Evolutionary conservation across 345 rosid genomes (phyloP), one percentile per base, ranked within the genome.

Genomic region (Brassica juncea): DNA sequence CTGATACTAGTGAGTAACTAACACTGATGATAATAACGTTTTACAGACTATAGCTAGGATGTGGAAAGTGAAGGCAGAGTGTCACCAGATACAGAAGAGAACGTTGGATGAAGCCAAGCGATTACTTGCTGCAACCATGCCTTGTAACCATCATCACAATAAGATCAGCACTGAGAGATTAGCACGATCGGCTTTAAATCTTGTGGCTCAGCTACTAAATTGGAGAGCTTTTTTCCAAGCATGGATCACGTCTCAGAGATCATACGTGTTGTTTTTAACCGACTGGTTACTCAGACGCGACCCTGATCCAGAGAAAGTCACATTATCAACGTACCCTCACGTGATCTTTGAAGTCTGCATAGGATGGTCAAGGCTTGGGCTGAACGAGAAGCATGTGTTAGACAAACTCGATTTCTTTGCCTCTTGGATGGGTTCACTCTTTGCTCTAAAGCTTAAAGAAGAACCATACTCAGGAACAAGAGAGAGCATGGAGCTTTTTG

Each of bases 11-110:
- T 23, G 25, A 23, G 25, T 54, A 69, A 61, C 4, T 14, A 54
- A 31, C 31, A 15, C 9, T 64, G 60, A 66, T 30, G 28, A 58
- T 31, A 34, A 42, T 42, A 47, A 4, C n/a, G 21, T 59, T 60
- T 32, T 72, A 70, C 93, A 94, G 99, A 81, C 77, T 94, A 23
- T 23, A 81, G 80, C 87, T 65, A 83, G 79, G 64, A 94, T 94
- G 97, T 94, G 99, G 99, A 92, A 90, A 85, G 90, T 87, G 80
- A 92, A 91, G 97, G 92, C 95, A 63, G 94, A 90, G 77, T 85
- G 97, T 77, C 99, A 94, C 81, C 92, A 85, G 65, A 79, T 83
- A 44, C 98, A 94, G 79, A 92, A 91, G 74, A 86, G 85, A 70
- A 88, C 97, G 30, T 75, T 92, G 75, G 95, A 91, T 10, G 94